Evolutionary conservation across 305 asterid species (phyloP).

Genomic region (Rubia balearica): DNA sequence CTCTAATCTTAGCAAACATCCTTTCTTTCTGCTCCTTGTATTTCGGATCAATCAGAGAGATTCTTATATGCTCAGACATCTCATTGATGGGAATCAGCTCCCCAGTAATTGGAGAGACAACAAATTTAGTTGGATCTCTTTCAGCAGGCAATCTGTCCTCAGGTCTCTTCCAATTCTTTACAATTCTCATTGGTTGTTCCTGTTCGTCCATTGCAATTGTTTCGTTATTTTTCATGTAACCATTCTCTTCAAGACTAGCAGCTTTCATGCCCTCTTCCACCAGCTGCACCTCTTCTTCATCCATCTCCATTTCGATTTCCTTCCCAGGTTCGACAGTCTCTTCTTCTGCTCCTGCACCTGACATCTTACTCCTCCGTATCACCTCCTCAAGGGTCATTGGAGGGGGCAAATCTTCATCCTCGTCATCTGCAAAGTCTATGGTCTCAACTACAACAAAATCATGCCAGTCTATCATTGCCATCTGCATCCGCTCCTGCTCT

Average conservation of each 20-base stretch:
- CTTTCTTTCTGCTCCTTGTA: constrained; percentile 93
- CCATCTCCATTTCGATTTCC: constrained; percentile 97
- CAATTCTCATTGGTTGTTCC: constrained; percentile 89
- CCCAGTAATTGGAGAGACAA: constrained; percentile 81
- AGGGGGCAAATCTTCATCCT: constrained; percentile 84
- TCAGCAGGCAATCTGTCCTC: constrained; percentile 78
- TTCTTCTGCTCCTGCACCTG: constrained; percentile 62
- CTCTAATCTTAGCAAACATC: constrained; percentile 94
- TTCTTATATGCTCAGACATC: constrained; percentile 97
- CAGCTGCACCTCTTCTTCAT: constrained; percentile 87
- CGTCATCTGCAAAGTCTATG: constrained; percentile 91
- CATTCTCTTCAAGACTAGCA: constrained; percentile 70
- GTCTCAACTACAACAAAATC: constrained; percentile 90
- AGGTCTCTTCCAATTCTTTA: constrained; percentile 91
- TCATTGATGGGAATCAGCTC: constrained; percentile 74
- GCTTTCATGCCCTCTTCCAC: constrained; percentile 91
- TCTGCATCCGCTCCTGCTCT: constrained; percentile 75
- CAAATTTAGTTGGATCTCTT: constrained; percentile 71
- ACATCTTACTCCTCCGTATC: constrained; percentile 78
- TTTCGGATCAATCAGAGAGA: constrained; percentile 88
- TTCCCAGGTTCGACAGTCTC: constrained; percentile 74
- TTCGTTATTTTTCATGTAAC: constrained; percentile 38
- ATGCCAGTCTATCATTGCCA: constrained; percentile 98
- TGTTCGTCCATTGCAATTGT: constrained; percentile 41
- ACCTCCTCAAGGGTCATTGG: constrained; percentile 97